A percentile compares a stretch with the other conserved stretches of the same genome.
phyloP scores from a whole-genome alignment of 148 eudicot genomes.

The Amaranthus cruentus region DNA sequence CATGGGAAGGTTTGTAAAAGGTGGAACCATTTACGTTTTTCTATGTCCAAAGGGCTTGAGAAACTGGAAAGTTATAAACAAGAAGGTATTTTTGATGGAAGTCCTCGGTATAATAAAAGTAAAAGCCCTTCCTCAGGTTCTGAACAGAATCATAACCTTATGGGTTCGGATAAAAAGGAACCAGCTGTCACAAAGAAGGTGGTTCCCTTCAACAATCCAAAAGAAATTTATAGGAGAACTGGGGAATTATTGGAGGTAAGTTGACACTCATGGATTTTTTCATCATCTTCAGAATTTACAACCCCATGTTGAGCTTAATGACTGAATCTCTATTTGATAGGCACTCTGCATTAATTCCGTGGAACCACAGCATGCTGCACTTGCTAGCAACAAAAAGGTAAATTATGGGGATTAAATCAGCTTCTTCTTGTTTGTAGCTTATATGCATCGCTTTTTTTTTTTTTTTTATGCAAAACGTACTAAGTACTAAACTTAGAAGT shows the following conservation, averaged over 20 bases:
- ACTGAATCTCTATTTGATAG: constrained; percentile 40
- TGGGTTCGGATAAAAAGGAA: constrained; percentile 35
- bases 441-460: background rate
- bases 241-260: constrained; percentile 92
- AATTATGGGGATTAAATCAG: background rate
- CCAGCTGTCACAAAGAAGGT: constrained; percentile 22
- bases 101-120: constrained; percentile 32
- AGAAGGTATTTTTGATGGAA: constrained; percentile 42
- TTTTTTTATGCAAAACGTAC: background rate
- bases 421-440: background rate
- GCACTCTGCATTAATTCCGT: constrained; percentile 81
- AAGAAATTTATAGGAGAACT: constrained; percentile 64
- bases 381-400: constrained; percentile 91
- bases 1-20: constrained; percentile 46
- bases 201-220: constrained; percentile 58
- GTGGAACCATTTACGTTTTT: constrained; percentile 58
- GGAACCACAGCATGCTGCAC: constrained; percentile 68
- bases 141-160: constrained; percentile 39
- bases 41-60: constrained; percentile 41
- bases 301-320: background rate
- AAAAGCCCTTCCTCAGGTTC: constrained; percentile 42
- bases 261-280: background rate
- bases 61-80: constrained; percentile 38
- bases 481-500: background rate
- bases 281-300: constrained; percentile 6